Evolutionary conservation across 2,329 filamentous ascomycete genomes (phyloP), one percentile per base, ranked within the genome.

Genomic region (Hirsutella rhossiliensis): DNA sequence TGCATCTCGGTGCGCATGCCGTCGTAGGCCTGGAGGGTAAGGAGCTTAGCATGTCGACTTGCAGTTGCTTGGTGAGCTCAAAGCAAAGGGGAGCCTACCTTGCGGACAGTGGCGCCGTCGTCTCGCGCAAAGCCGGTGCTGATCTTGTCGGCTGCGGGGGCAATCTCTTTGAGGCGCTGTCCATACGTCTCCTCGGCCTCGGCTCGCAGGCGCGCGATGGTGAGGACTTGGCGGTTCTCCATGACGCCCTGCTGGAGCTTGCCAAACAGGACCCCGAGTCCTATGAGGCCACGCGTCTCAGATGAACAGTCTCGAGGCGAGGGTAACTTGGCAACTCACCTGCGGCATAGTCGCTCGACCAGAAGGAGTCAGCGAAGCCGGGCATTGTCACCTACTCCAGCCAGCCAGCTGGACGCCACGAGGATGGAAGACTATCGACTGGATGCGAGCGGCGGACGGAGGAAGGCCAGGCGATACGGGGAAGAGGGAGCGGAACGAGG

Each of bases 281-380:
- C 80, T 82, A 43, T 15, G 6, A 20, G 8, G 28, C 13, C 12
- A 39, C 11, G 18, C 31, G 31, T 32, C 12, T 32, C n/a, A 32
- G 31, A n/a, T 6, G 3, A 32, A 13, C 12, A 13, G 12, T 13
- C 12, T 12, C 31, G 18, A 19, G 5, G n/a, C 44, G 47, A 15
- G 23, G 23, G 9, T 31, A 7, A 17, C 4, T 4, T 40, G 29
- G 11, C 12, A 23, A 59, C 75, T 62, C 69, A 85, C 84, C 89
- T 72, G 86, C 88, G 62, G 90, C 90, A 74, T 97, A 97, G 75
- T 98, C 92, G 62, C 80, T 79, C 49, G 92, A 95, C 92, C 92
- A 98, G 70, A 98, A 97, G 42, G 89, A 95, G 68, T 90, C 87
- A 54, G 88, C 82, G 67, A 98, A 97, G 57, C 86, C 79, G 54